Evolutionary conservation across 2,329 filamentous ascomycete species (phyloP), one percentile per base, ranked within the genome.

Genomic region (Berkeleyomyces basicola): DNA sequence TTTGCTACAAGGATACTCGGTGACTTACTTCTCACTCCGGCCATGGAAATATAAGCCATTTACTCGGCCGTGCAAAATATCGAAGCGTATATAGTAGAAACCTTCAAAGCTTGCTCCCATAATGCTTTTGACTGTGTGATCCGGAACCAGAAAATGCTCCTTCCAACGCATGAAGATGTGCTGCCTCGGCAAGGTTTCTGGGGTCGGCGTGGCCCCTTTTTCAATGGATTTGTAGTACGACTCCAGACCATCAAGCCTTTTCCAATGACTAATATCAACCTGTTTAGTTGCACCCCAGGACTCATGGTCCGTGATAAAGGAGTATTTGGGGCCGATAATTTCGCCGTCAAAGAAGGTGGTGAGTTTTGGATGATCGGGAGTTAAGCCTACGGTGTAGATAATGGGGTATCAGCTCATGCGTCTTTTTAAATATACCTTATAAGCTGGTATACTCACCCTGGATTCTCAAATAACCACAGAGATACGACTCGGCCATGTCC

Each of bases 121-220:
- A 66, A 99, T 96, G 9, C 88, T 95, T 65, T 86, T 82, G 23
- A 97, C 90, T 14, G 88, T 83, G 72, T 99, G 93, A 70, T 99
- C 91, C 1, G 93, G 93, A 0, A 99, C 93, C 0, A 99, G 78
- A 70, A 99, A 99, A 69, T 95, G 90, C 71, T 99, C 93, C 74
- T 99, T 99, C 93, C 93, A 99, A 65, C 93, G 84, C 93, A 99
- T 99, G 70, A 96, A 99, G 40, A 99, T 85, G 71, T 95, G 85
- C 68, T 96, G 91, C 66, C 84, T 80, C 70, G 95, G 87, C 58
- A 83, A 82, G 68, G 86, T 82, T 68, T 95, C 86, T 76, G 84
- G 76, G 76, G 84, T 77, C 77, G 71, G 68, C 37, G 78, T 73
- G 31, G 82, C 72, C 14, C 82, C 81, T 68, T 80, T 83, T 55